A percentile compares a stretch with the other conserved stretches of the same genome.
Evolutionary conservation across 768 basidiomycete species (phyloP).

Genomic region (Leccinum pellstonianum): DNA sequence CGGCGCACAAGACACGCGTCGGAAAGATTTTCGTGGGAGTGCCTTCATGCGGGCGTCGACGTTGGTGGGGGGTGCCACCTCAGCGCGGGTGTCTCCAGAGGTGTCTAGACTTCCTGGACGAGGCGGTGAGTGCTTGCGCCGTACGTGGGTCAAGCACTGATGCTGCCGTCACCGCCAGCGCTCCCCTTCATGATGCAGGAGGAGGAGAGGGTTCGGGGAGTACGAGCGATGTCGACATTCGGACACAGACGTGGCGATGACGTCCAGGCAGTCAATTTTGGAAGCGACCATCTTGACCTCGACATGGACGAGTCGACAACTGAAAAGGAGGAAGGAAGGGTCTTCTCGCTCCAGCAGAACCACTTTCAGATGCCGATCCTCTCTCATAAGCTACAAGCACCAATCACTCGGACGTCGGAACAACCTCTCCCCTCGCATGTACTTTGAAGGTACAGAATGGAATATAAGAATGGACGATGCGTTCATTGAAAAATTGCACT

Average conservation of each 20-base stretch:
- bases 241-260: constrained; percentile 3
- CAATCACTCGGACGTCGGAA: neutral
- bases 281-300: constrained; percentile 2
- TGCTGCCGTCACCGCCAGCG: no score
- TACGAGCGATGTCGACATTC: constrained; percentile 5
- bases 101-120: constrained; percentile 61
- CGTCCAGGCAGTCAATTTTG: constrained; percentile 26
- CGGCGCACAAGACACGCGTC: constrained; percentile 44
- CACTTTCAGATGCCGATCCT: neutral
- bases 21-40: constrained; percentile 66
- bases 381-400: neutral
- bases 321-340: neutral
- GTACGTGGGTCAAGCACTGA: neutral
- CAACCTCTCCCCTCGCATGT: neutral
- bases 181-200: neutral
- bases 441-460: neutral
- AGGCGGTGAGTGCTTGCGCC: neutral
- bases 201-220: constrained; percentile 1
- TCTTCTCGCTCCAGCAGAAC: neutral
- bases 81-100: constrained; percentile 61
- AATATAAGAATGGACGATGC: neutral
- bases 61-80: constrained; percentile 40
- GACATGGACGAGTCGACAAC: constrained; percentile 29
- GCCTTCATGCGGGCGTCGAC: constrained; percentile 44
- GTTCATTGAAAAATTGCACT: no score